Conservation (phyloP, 257 asterid genomes). For the Plantago elongata region DNA sequence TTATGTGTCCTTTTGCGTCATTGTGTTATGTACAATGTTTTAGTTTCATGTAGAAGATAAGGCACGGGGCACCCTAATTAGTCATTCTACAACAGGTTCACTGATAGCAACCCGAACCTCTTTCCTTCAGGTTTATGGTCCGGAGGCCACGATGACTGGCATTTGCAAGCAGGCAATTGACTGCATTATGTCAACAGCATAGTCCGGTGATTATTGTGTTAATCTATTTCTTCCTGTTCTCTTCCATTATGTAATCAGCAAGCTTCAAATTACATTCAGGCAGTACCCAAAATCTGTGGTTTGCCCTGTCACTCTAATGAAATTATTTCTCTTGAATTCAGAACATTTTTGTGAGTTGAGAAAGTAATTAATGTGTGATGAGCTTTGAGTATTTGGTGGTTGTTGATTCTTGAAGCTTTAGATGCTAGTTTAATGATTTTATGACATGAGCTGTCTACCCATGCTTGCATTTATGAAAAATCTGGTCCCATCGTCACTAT, state of each 20-base stretch:
- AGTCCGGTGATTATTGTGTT: slow-evolving; percentile 1
- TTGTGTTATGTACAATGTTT: not conserved
- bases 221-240: not conserved
- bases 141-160: slow-evolving; percentile 92
- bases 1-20: not conserved
- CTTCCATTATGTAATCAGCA: not conserved
- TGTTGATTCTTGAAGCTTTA: not conserved
- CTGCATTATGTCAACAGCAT: slow-evolving; percentile 60
- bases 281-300: not conserved
- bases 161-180: slow-evolving; percentile 81
- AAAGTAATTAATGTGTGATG: not conserved
- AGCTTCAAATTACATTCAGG: not conserved
- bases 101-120: not conserved
- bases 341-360: not conserved
- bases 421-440: too few species aligned
- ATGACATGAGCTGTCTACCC: too few species aligned
- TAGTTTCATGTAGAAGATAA: not conserved
- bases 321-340: slow-evolving; percentile 1
- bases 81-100: not conserved
- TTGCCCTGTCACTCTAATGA: not conserved
- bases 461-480: too few species aligned
- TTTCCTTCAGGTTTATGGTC: slow-evolving; percentile 63
- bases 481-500: too few species aligned
- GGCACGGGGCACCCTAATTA: too few species aligned
- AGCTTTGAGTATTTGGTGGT: not conserved